Evolutionary conservation across 1,139 yeast species (phyloP), one percentile per base, ranked within the genome.

Genomic region (Hansenula anomala): DNA sequence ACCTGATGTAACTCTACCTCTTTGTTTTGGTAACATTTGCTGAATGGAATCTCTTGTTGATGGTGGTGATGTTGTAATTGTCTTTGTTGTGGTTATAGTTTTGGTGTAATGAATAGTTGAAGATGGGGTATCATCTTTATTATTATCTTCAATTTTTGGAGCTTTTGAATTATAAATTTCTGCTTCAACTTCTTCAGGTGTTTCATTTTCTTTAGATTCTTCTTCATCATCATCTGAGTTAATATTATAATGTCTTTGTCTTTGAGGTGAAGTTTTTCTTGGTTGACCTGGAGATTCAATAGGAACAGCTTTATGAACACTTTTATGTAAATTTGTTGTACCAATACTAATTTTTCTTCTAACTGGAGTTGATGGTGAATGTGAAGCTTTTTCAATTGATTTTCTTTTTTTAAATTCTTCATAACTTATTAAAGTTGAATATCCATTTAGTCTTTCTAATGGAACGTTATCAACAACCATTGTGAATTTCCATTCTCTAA

Each of bases 201-300:
- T 34, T 15, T 34, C 43, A 16, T 38, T 26, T 13, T 46, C 48
- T 27, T 31, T 44, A 13, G 40, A 44, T 22, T 36, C 48, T 3
- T 40, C 43, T 3, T 28, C 39, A 11, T 46, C 54, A 32, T 36
- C 41, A 24, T 47, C 52, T 16, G 46, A 49, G 30, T 47, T 48
- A 36, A 39, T 46, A 33, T 43, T 46, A 24, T 36, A 36, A 33
- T 41, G 45, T 34, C 28, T 46, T 25, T 40, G 43, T 42, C 51
- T 48, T 40, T 46, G 53, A 28, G 51, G 56, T 9, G 52, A 71
- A 34, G 73, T 73, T 56, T 92, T 92, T 58, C 98, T 75, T 26
- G 98, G 98, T 63, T 92, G 98, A 2, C 98, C 98, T 0, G 98
- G 97, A 2, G 96, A 87, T 36, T 88, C 88, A 48, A 76, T 77